Conservation (phyloP, 1,284 basidiomycete genomes). For the Sporisorium iseilematis-ciliati region DNA sequence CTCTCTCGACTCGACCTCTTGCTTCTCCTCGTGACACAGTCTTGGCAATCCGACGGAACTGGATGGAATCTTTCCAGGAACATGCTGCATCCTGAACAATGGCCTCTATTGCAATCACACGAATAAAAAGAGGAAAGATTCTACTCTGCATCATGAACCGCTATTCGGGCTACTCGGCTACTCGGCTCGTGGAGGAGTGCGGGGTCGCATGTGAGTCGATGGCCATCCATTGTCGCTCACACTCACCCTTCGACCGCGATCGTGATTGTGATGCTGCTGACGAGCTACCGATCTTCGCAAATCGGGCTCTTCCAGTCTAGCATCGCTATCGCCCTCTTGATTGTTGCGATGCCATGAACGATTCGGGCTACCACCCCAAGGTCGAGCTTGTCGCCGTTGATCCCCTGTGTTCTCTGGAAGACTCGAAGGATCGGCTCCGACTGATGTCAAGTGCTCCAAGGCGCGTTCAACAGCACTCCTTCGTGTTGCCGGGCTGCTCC, state of each 20-base stretch:
- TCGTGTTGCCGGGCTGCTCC: conserved; percentile 11
- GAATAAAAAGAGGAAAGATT: no score
- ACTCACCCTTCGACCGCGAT: background rate
- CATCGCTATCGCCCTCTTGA: background rate
- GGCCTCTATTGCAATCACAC: no score
- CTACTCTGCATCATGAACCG: no score
- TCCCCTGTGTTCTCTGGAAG: background rate
- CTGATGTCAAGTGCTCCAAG: conserved; percentile 19
- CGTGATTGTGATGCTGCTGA: background rate
- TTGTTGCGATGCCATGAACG: conserved; percentile 15
- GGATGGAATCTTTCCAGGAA: no score
- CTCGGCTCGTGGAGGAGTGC: conserved; percentile 22
- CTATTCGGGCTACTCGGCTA: background rate
- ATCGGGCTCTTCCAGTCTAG: conserved; percentile 6
- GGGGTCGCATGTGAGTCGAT: background rate
- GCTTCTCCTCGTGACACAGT: no score
- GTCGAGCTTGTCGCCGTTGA: background rate
- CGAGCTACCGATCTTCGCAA: conserved; percentile 6
- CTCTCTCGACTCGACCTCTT: no score
- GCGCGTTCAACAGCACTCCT: conserved; percentile 31
- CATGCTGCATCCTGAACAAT: no score
- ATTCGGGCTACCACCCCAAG: background rate
- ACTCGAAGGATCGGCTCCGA: conserved; percentile 16
- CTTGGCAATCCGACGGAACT: no score
- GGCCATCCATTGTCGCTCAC: conserved; percentile 12